These are phyloP conservation scores for Pseudocercospora eumusae DNA, from an alignment of 2,329 filamentous ascomycete species.

Conservation along the genomic window DNA sequence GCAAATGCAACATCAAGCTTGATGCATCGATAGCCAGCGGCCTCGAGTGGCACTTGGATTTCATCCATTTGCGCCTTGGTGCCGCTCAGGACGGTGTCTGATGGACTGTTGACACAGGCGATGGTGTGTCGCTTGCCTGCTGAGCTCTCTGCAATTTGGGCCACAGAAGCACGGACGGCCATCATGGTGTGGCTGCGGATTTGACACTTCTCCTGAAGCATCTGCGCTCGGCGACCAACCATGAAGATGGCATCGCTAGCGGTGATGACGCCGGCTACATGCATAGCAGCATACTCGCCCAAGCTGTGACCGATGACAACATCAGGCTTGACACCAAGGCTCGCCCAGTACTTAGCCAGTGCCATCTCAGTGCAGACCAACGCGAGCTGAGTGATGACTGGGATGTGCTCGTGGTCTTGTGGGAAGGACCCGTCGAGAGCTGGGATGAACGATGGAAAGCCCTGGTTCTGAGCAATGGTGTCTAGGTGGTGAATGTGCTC, in stretches of 20 bases:
- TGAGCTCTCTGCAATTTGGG: constrained; percentile 14
- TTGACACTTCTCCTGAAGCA: constrained; percentile 35
- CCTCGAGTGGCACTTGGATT: constrained; percentile 15
- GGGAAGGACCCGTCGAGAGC: constrained; percentile 24
- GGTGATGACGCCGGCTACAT: constrained; percentile 21
- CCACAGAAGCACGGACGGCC: constrained; percentile 26
- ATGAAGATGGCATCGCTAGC: constrained; percentile 37
- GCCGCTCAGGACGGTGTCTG: constrained; percentile 32
- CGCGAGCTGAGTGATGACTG: constrained; percentile 38
- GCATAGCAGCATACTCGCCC: constrained; percentile 21
- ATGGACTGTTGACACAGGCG: constrained; percentile 33
- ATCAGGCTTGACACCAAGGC: constrained; percentile 11
- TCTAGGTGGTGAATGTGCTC: constrained; percentile 38
- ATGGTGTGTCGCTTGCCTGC: constrained; percentile 17
- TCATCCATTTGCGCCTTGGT: constrained; percentile 22
- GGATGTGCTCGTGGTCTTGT: constrained; percentile 19
- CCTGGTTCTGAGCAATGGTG: constrained; percentile 32
- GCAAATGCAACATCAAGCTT: constrained; percentile 34
- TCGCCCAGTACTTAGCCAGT: constrained; percentile 8
- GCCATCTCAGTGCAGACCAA: constrained; percentile 17
- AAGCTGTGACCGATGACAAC: constrained; percentile 30
- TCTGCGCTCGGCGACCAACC: constrained; percentile 39
- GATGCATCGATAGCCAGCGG: constrained; percentile 15
- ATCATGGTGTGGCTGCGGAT: constrained; percentile 34
- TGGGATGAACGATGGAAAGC: constrained; percentile 40